Evolutionary conservation across 345 rosid species (phyloP).

Genomic region (Linum lewisii): DNA sequence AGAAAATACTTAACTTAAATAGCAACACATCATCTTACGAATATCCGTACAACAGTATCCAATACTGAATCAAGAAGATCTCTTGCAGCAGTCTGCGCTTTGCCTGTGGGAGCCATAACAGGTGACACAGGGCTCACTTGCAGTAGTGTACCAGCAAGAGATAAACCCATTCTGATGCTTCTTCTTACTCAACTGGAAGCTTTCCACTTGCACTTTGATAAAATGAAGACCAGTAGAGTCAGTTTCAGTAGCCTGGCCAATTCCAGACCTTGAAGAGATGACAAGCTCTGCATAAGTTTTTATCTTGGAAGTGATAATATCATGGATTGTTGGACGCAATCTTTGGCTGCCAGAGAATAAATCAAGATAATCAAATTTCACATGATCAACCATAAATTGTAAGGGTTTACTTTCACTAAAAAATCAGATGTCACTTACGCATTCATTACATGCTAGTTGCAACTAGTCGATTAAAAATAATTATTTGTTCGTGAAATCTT

Average conservation of each 20-base stretch:
- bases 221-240: conserved; percentile 35
- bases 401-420: background rate
- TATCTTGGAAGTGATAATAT: conserved; percentile 78
- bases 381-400: background rate
- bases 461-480: too few relatives aligned
- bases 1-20: background rate
- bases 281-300: conserved; percentile 56
- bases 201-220: conserved; percentile 57
- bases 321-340: conserved; percentile 90
- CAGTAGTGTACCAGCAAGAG: conserved; percentile 50
- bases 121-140: conserved; percentile 96
- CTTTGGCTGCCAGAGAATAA: conserved; percentile 62
- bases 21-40: conserved; percentile 38
- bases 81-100: conserved; percentile 81
- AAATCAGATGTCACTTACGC: background rate
- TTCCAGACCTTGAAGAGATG: conserved; percentile 50
- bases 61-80: conserved; percentile 90
- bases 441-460: background rate
- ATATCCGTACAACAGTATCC: conserved; percentile 66
- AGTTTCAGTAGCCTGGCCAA: conserved; percentile 40
- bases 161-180: conserved; percentile 75
- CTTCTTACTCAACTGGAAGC: conserved; percentile 56
- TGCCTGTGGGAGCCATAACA: conserved; percentile 92
- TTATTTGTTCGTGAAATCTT: too few relatives aligned
- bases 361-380: conserved; percentile 1